Percentiles rank a stretch among this genome's conserved stretches.
Conservation (phyloP, 2,329 filamentous ascomycete species). For the Samsoniella hepiali region DNA sequence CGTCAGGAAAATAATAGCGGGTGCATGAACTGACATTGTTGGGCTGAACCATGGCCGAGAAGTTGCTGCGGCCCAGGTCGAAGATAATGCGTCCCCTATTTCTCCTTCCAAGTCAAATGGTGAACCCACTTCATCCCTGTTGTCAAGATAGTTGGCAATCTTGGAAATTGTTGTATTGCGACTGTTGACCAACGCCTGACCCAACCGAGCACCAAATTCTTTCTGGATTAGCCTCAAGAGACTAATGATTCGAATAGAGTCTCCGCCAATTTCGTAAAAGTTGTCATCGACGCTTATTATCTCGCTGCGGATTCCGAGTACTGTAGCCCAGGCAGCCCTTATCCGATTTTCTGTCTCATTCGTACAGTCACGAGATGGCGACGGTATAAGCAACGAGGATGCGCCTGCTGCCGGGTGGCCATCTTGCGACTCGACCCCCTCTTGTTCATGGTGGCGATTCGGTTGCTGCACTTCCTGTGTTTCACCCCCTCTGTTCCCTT, state of each 20-base stretch:
- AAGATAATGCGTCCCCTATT: background rate
- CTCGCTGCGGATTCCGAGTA: background rate
- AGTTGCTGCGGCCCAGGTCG: background rate
- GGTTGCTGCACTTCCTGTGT: background rate
- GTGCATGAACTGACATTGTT: no score
- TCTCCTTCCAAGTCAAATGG: background rate
- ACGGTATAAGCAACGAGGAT: background rate
- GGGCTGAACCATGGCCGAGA: background rate
- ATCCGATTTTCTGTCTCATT: background rate
- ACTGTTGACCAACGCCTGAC: conserved; percentile 21
- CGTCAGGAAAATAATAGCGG: conserved; percentile 14
- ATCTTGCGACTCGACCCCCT: background rate
- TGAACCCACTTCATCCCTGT: background rate
- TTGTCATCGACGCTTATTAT: background rate
- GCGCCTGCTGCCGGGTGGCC: no score
- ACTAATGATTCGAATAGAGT: conserved; percentile 14
- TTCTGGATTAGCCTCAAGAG: conserved; percentile 12
- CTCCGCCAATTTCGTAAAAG: conserved; percentile 13
- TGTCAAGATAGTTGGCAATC: conserved; percentile 20
- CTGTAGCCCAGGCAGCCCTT: background rate
- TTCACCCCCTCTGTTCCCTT: background rate
- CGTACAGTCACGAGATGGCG: background rate
- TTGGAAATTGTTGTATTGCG: conserved; percentile 22
- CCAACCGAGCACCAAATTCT: conserved; percentile 19
- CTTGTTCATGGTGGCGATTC: background rate